phyloP scores from a whole-genome alignment of 345 rosid species.

The Odontarrhena argentea region DNA sequence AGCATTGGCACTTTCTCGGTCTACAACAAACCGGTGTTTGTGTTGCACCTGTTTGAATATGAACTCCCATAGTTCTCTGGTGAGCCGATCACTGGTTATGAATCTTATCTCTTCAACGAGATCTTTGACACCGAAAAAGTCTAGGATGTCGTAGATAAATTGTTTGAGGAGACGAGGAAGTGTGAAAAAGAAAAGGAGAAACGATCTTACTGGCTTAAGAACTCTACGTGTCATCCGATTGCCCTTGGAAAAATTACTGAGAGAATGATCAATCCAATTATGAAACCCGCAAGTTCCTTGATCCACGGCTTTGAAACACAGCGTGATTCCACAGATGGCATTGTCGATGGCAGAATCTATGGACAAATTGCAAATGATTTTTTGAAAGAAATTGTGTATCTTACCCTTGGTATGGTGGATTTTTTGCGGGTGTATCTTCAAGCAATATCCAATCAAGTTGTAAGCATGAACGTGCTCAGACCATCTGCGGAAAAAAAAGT shows the following conservation, averaged over 20 bases:
- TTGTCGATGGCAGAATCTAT: background rate
- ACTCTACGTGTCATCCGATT: background rate
- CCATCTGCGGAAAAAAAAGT: conserved; percentile 53
- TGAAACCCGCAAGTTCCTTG: background rate
- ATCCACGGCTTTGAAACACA: background rate
- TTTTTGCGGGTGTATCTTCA: conserved; percentile 40
- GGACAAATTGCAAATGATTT: background rate
- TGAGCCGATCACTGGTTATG: conserved; percentile 47
- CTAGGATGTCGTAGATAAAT: background rate
- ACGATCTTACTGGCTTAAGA: background rate
- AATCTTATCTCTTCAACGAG: conserved; percentile 42
- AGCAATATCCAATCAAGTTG: conserved; percentile 57
- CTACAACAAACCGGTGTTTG: conserved; percentile 49
- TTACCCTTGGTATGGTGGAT: conserved; percentile 39
- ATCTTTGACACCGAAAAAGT: conserved; percentile 33
- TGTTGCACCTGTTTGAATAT: conserved; percentile 49
- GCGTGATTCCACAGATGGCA: background rate
- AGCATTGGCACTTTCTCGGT: conserved; percentile 46
- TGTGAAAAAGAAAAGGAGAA: background rate
- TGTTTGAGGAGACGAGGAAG: background rate
- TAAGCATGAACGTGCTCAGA: conserved; percentile 47
- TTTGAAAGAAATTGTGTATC: conserved; percentile 6
- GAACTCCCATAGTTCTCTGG: conserved; percentile 53
- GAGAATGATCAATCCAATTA: background rate
- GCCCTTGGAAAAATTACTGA: background rate